Conservation (phyloP, 202 grass and related monocot genomes). For the Alloteropsis angusta region DNA sequence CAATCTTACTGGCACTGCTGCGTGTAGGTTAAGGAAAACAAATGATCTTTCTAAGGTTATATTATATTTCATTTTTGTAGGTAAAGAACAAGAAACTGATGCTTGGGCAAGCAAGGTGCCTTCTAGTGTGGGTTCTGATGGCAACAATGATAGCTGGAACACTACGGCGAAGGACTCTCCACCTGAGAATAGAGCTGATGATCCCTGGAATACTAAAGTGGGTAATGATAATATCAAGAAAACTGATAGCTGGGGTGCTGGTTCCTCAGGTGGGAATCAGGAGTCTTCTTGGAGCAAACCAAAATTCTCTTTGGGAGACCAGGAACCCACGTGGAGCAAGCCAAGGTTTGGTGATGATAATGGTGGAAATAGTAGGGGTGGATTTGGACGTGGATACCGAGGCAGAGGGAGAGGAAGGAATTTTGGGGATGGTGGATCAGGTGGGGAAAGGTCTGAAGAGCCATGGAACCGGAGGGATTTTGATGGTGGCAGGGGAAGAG, state of each 20-base stretch:
- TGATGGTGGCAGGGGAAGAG: conserved; percentile 50
- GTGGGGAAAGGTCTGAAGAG: conserved; percentile 29
- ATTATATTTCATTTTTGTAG: conserved; percentile 16
- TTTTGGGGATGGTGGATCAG: conserved; percentile 38
- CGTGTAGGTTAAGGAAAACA: conserved; percentile 28
- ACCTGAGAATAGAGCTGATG: conserved; percentile 28
- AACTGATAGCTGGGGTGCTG: conserved; percentile 38
- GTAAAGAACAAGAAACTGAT: conserved; percentile 42
- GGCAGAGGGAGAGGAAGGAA: conserved; percentile 53
- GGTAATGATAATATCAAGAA: conserved; percentile 27
- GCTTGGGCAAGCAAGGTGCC: conserved; percentile 46
- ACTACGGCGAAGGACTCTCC: conserved; percentile 4
- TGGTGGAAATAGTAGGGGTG: conserved; percentile 34
- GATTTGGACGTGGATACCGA: conserved; percentile 28
- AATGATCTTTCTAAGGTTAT: conserved; percentile 20
- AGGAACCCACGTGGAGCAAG: conserved; percentile 55
- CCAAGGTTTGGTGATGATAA: conserved; percentile 40
- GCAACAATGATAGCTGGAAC: conserved; percentile 21
- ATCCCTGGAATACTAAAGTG: conserved; percentile 36
- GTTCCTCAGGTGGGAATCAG: conserved; percentile 21
- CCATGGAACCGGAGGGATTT: conserved; percentile 39
- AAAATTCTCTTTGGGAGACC: conserved; percentile 32
- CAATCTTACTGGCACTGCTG: background rate
- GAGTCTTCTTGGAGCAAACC: conserved; percentile 40
- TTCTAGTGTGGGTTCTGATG: background rate